phyloP scores from a whole-genome alignment of 2,329 filamentous ascomycete species.

The Gnomoniopsis sp. region DNA sequence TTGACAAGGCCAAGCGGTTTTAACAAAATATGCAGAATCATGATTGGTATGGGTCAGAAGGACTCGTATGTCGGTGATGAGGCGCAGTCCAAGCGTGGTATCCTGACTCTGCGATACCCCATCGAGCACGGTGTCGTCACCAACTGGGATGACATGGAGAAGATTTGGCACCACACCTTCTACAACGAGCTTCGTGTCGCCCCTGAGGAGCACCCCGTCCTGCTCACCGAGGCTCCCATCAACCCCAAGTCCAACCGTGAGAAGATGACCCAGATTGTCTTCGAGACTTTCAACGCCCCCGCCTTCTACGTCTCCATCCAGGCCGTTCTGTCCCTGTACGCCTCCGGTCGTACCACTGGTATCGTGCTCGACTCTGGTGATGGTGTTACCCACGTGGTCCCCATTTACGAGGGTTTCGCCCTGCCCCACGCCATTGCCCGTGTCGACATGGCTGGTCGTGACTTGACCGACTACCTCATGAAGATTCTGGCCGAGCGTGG shows the following conservation, averaged over 20 bases:
- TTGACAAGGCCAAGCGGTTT: background rate
- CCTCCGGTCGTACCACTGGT: slow-evolving; percentile 99
- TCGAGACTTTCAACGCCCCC: slow-evolving; percentile 99
- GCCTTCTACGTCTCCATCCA: slow-evolving; percentile 99
- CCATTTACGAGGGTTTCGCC: slow-evolving; percentile 99
- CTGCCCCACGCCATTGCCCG: slow-evolving; percentile 99
- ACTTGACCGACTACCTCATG: slow-evolving; percentile 99
- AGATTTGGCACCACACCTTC: slow-evolving; percentile 99
- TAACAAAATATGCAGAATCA: slow-evolving; percentile 60
- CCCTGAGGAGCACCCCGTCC: slow-evolving; percentile 98
- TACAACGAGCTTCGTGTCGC: slow-evolving; percentile 99
- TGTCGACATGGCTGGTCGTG: slow-evolving; percentile 99
- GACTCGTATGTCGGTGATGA: slow-evolving; percentile 99
- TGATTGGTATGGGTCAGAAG: slow-evolving; percentile 99
- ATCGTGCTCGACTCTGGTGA: slow-evolving; percentile 99
- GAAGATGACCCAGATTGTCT: slow-evolving; percentile 99
- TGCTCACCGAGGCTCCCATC: slow-evolving; percentile 98
- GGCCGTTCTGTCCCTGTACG: slow-evolving; percentile 98
- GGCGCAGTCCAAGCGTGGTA: slow-evolving; percentile 99
- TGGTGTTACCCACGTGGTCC: slow-evolving; percentile 99
- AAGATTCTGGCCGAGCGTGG: slow-evolving; percentile 99
- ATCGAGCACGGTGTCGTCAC: slow-evolving; percentile 99
- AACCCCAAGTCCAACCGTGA: slow-evolving; percentile 99
- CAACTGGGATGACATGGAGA: slow-evolving; percentile 99
- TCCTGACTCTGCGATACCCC: slow-evolving; percentile 97